phyloP scores from a whole-genome alignment of 495 filamentous ascomycete genomes.

The Lepraria neglecta region DNA sequence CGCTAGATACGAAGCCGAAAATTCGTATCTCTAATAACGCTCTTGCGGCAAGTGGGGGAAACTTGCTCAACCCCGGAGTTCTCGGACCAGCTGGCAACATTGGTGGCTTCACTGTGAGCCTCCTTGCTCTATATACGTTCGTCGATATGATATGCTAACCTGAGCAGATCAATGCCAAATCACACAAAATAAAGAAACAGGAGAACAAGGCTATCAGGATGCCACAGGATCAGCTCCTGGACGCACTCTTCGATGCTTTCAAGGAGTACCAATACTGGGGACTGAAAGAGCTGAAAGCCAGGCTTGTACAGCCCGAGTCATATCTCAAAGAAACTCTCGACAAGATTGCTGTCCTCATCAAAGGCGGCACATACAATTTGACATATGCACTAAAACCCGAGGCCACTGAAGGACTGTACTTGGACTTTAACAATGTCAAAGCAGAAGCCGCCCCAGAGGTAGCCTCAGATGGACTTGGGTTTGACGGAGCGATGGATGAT shows the following conservation, averaged over 20 bases:
- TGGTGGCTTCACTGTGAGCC: constrained; percentile 53
- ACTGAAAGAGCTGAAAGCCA: constrained; percentile 68
- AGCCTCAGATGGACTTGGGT: constrained; percentile 40
- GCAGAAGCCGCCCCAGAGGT: constrained; percentile 44
- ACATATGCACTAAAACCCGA: constrained; percentile 77
- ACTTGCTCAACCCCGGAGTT: constrained; percentile 35
- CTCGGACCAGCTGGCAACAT: constrained; percentile 43
- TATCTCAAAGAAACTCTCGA: constrained; percentile 82
- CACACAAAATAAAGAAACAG: constrained; percentile 40
- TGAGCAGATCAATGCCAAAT: constrained; percentile 34
- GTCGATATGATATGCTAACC: neutral
- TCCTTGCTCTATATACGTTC: constrained; percentile 12
- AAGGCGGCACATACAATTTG: constrained; percentile 72
- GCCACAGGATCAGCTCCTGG: constrained; percentile 76
- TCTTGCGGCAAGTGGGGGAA: constrained; percentile 33
- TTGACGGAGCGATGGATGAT: constrained; percentile 38
- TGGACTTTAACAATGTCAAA: constrained; percentile 39
- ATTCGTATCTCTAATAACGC: constrained; percentile 34
- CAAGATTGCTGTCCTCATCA: constrained; percentile 72
- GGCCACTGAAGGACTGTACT: constrained; percentile 52
- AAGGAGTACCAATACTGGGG: constrained; percentile 80
- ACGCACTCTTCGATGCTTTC: constrained; percentile 76
- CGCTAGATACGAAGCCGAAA: constrained; percentile 55
- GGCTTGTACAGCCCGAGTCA: constrained; percentile 77
- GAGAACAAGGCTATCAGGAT: constrained; percentile 83